These are phyloP conservation scores for Rhodomyrtus psidioides DNA, from an alignment of 441 rosid species.

Conservation along the genomic window DNA sequence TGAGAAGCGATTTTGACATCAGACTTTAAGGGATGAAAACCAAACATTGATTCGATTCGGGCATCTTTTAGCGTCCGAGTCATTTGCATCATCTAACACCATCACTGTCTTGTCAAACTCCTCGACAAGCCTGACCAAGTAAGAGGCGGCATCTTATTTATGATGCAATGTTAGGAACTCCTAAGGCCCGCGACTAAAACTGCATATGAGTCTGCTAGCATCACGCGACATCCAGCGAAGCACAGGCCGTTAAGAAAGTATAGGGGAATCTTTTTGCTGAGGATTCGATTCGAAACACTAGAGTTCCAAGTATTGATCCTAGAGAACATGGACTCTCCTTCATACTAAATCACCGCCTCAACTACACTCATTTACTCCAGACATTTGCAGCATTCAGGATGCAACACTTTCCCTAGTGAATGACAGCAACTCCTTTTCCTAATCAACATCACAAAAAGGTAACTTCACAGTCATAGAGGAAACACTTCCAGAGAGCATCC, in stretches of 20 bases:
- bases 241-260: neutral
- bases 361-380: neutral
- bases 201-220: neutral
- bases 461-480: neutral
- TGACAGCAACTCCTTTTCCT: neutral
- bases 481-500: neutral
- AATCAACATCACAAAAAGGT: neutral
- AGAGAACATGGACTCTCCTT: neutral
- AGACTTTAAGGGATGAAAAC: neutral
- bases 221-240: neutral
- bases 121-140: constrained; percentile 59
- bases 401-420: neutral
- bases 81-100: constrained; percentile 46
- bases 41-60: constrained; percentile 70
- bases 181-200: neutral
- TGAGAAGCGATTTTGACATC: neutral
- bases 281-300: neutral
- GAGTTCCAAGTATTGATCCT: neutral
- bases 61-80: constrained; percentile 50
- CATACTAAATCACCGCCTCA: neutral
- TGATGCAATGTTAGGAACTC: neutral
- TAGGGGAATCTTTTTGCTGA: neutral
- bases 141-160: neutral
- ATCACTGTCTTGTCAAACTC: constrained; percentile 79
- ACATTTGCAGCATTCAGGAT: neutral